phyloP scores from a whole-genome alignment of 2,329 filamentous ascomycete genomes.

The Aschersonia sp. region DNA sequence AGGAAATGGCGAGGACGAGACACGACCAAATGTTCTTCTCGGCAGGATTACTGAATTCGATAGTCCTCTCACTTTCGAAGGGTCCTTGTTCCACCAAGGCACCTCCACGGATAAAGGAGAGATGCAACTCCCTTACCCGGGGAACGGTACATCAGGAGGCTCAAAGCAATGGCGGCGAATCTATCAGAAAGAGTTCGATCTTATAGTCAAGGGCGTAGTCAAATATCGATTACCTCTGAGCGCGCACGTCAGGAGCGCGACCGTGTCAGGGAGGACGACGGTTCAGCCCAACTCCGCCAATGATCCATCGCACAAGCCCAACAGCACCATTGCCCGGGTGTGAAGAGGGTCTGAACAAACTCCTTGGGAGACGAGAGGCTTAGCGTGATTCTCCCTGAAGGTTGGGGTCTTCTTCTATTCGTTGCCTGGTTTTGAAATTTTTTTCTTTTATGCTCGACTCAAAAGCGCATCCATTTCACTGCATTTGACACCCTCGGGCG shows the following conservation, averaged over 20 bases:
- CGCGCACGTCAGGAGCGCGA: constrained; percentile 42
- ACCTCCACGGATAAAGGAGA: constrained; percentile 64
- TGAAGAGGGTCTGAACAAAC: background rate
- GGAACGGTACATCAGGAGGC: constrained; percentile 79
- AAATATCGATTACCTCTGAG: constrained; percentile 62
- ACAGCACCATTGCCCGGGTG: constrained; percentile 45
- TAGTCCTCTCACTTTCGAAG: constrained; percentile 77
- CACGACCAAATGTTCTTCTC: constrained; percentile 69
- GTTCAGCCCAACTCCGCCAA: constrained; percentile 51
- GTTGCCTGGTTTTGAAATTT: background rate
- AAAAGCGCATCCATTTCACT: constrained; percentile 22
- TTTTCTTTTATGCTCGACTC: constrained; percentile 14
- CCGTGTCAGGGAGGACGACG: constrained; percentile 43
- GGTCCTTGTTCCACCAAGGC: constrained; percentile 69
- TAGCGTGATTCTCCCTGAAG: no score
- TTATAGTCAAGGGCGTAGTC: constrained; percentile 82
- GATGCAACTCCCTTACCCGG: constrained; percentile 67
- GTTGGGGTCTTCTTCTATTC: no score
- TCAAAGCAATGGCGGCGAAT: constrained; percentile 82
- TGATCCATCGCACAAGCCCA: constrained; percentile 50
- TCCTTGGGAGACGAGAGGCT: no score
- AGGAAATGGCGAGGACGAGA: constrained; percentile 48
- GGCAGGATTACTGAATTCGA: constrained; percentile 80
- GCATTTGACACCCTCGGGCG: constrained; percentile 14
- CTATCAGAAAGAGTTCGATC: constrained; percentile 79